These are phyloP conservation scores for Termitomyces sp. DNA, from an alignment of 768 basidiomycete genomes.

Conservation along the genomic window DNA sequence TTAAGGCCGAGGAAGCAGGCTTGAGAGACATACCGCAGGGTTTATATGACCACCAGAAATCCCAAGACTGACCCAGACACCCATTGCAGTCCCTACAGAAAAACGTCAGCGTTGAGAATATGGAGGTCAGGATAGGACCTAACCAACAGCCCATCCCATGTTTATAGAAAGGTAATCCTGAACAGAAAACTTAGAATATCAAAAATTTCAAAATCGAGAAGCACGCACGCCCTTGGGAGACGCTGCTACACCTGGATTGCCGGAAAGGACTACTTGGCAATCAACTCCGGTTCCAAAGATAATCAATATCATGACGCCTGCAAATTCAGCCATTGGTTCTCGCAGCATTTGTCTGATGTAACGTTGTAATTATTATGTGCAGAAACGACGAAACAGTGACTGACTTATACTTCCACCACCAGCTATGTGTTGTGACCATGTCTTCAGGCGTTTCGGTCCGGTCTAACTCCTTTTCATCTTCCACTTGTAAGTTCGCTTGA, in stretches of 20 bases:
- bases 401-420: constrained; percentile 26
- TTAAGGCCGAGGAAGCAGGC: background rate
- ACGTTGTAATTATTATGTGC: background rate
- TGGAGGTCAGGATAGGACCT: background rate
- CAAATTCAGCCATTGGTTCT: constrained; percentile 45
- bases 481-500: background rate
- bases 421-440: background rate
- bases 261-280: constrained; percentile 44
- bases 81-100: constrained; percentile 33
- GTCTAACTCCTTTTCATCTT: background rate
- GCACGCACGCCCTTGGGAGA: constrained; percentile 39
- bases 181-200: background rate
- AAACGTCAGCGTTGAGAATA: background rate
- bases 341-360: constrained; percentile 22
- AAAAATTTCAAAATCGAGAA: background rate
- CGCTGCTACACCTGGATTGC: constrained; percentile 30
- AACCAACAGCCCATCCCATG: constrained; percentile 40
- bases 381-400: background rate
- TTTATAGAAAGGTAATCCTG: constrained; percentile 36
- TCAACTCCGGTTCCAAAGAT: constrained; percentile 45
- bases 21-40: constrained; percentile 23
- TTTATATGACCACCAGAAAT: constrained; percentile 46
- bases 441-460: background rate
- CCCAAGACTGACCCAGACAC: constrained; percentile 42
- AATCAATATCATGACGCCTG: constrained; percentile 46